phyloP scores from a whole-genome alignment of 169 alveolate species.

The Neospora caninum region DNA sequence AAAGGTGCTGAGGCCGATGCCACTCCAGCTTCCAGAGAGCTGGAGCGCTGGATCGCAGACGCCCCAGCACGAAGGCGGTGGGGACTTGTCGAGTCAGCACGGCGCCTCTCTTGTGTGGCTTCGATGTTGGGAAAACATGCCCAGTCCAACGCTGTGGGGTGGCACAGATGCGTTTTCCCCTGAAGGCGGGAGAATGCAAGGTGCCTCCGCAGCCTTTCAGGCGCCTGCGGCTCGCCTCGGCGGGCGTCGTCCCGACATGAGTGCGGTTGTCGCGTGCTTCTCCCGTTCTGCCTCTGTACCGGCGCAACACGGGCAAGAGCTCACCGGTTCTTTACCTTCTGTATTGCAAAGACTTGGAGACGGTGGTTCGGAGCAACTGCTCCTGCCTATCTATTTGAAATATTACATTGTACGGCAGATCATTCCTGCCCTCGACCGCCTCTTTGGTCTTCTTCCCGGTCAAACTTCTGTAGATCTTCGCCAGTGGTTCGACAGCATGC shows the following conservation, averaged over 20 bases:
- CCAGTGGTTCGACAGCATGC: slow-evolving; percentile 67
- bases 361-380: slow-evolving; percentile 22
- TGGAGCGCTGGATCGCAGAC: neutral
- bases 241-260: neutral
- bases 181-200: neutral
- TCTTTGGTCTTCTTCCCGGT: slow-evolving; percentile 54
- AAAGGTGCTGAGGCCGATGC: neutral
- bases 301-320: neutral
- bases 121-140: neutral
- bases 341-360: neutral
- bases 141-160: neutral
- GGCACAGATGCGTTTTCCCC: neutral
- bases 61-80: neutral
- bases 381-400: slow-evolving; percentile 31
- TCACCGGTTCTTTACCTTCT: neutral
- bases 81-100: neutral
- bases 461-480: slow-evolving; percentile 52
- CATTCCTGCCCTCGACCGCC: slow-evolving; percentile 69
- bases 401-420: slow-evolving; percentile 68
- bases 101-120: neutral
- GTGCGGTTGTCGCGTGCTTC: neutral
- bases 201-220: neutral
- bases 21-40: neutral
- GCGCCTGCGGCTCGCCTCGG: neutral
- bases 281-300: neutral